phyloP scores from a whole-genome alignment of 192 early-diverging fungal species.

The Jimgerdemannia lactiflua region DNA sequence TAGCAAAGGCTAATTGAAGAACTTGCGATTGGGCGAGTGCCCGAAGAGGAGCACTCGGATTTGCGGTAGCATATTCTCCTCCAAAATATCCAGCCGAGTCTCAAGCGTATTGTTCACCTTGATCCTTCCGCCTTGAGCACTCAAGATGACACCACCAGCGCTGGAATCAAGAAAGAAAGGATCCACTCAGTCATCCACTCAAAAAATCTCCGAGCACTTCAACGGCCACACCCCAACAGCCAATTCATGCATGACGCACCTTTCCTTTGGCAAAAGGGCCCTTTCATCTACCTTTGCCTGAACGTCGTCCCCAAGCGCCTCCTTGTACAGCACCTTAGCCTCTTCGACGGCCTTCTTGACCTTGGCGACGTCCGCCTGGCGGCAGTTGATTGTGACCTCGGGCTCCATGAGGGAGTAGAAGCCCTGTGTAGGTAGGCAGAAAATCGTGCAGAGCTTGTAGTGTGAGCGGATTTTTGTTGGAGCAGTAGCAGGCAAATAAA shows the following conservation, averaged over 20 bases:
- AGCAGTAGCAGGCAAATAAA: not conserved
- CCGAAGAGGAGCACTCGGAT: conserved; percentile 90
- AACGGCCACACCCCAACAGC: not conserved
- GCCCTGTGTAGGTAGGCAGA: conserved; percentile 31
- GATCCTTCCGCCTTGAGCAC: conserved; percentile 75
- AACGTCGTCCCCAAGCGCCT: conserved; percentile 44
- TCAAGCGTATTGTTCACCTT: conserved; percentile 88
- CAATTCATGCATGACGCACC: conserved; percentile 30
- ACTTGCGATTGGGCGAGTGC: conserved; percentile 85
- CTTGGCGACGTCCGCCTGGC: conserved; percentile 64
- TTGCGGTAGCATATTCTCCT: conserved; percentile 90
- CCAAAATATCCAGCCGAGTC: conserved; percentile 79
- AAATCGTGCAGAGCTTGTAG: no score
- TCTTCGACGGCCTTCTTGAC: conserved; percentile 56
- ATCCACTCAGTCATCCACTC: no score
- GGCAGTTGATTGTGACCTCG: conserved; percentile 65
- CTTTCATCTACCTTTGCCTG: conserved; percentile 44
- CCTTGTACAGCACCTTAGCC: conserved; percentile 51
- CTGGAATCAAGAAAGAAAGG: conserved; percentile 28
- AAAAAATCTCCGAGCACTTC: not conserved
- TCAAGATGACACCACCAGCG: conserved; percentile 88
- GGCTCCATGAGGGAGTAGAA: conserved; percentile 87
- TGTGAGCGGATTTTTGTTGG: no score
- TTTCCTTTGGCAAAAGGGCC: conserved; percentile 65
- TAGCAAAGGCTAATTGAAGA: conserved; percentile 69